A percentile compares a stretch with the other conserved stretches of the same genome.
These are phyloP conservation scores for Phytophthora nicotianae DNA, from an alignment of 352 stramenopile species.

Conservation along the genomic window DNA sequence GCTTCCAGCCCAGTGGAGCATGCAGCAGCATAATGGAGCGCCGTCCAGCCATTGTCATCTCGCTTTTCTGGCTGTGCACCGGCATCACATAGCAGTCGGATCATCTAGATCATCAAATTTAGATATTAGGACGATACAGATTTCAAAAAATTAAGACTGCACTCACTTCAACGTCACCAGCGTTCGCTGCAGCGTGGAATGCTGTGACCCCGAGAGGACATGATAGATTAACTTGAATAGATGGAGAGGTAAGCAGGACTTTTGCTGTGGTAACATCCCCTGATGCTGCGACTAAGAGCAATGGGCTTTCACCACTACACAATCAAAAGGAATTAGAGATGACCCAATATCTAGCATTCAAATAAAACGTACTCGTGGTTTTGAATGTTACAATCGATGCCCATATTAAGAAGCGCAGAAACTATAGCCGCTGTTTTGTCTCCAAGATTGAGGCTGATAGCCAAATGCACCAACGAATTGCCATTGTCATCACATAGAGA, in stretches of 20 bases:
- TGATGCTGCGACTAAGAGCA: constrained; percentile 63
- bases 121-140: neutral
- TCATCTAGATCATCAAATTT: constrained; percentile 31
- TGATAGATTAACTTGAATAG: constrained; percentile 48
- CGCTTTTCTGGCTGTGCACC: constrained; percentile 35
- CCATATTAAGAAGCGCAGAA: constrained; percentile 34
- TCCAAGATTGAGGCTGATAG: constrained; percentile 42
- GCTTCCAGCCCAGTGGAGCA: constrained; percentile 43
- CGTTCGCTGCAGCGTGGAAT: constrained; percentile 65
- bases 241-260: constrained; percentile 10
- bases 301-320: constrained; percentile 49
- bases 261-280: constrained; percentile 37
- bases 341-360: neutral
- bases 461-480: constrained; percentile 60
- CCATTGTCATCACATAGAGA: constrained; percentile 41
- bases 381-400: constrained; percentile 50
- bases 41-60: constrained; percentile 69
- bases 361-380: constrained; percentile 55
- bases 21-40: constrained; percentile 64
- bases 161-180: constrained; percentile 48
- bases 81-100: constrained; percentile 56
- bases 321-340: neutral
- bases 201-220: constrained; percentile 55
- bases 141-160: neutral
- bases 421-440: constrained; percentile 23